A percentile compares a stretch with the other conserved stretches of the same genome.
Evolutionary conservation across 2,329 filamentous ascomycete genomes (phyloP).

Genomic region (Pyrenophora graminea): DNA sequence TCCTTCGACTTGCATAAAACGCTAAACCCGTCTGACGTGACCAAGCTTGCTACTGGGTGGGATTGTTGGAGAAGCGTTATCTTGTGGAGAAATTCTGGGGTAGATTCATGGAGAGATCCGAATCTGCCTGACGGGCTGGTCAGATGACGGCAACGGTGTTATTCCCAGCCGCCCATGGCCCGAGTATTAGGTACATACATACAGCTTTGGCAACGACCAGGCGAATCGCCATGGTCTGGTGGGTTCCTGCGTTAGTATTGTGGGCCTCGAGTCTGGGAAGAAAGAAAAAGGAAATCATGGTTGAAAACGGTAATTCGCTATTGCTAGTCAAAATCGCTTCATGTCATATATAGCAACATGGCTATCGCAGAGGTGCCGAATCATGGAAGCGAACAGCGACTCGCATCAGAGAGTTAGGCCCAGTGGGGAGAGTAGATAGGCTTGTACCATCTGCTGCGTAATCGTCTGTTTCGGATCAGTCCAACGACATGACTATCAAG

Average conservation of each 20-base stretch:
- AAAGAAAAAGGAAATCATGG: not conserved
- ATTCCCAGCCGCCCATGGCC: not conserved
- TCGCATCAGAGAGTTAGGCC: not conserved
- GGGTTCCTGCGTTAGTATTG: constrained; percentile 13
- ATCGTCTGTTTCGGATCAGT: not conserved
- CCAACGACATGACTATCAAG: not conserved
- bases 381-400: not conserved
- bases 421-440: not conserved
- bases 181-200: too few species aligned
- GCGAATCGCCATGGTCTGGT: not conserved
- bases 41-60: too few species aligned
- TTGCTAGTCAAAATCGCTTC: not conserved
- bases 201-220: not conserved
- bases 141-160: too few species aligned
- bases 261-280: not conserved
- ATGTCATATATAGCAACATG: not conserved
- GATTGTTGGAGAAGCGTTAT: too few species aligned
- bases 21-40: too few species aligned
- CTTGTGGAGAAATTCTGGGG: too few species aligned
- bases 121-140: too few species aligned
- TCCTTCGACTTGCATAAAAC: too few species aligned
- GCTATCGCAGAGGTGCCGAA: not conserved
- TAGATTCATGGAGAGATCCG: too few species aligned
- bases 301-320: not conserved
- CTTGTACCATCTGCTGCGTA: not conserved